Base-by-base conservation (phyloP, 2,329 filamentous ascomycete species). In the Capronia coronata region DNA sequence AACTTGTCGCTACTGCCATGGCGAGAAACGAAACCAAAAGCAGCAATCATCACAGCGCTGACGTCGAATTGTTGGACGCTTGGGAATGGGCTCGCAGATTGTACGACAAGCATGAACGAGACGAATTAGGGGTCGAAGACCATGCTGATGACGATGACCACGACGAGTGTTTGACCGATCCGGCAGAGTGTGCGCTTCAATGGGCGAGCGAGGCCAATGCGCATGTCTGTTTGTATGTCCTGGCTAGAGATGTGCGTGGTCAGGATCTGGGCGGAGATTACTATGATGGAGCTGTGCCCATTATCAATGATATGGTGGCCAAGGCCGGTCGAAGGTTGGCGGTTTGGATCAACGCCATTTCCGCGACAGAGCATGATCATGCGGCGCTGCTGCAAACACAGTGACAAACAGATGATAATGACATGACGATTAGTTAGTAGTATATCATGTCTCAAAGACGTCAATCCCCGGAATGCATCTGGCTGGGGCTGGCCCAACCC, bases 151-250 rank as follows among this genome's bases (percentile, higher is more conserved):
- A n/a, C n/a, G n/a, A n/a, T 7, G 7, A 29, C 21, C 11, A 23
- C 22, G 34, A 48, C 13, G 58, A 56, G 29, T 61, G 57, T 46
- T 14, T 49, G 38, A 16, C 42, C 40, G 53, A 56, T 29, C 43
- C 55, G 3, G 34, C 47, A 9, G 39, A 47, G 1, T 58, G 63
- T 1, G 72, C 76, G 58, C 82, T 86, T 52, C 69, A 67, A 42
- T 64, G 68, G 11, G 82, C 82, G 43, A 75, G 68, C 23, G 78
- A 85, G 63, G 72, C 75, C 9, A 85, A 86, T 61, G 68, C 72
- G 7, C 75, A 77, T 59, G 75, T 88, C 30, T 85, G 78, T 65
- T 71, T 72, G 2, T 74, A 80, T 60, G 83, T 86, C 7, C 67
- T 87, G 46, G 80, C 81, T 0, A 69, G 82, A 29, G 83, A 75